These are phyloP conservation scores for Pythium aquatile DNA, from an alignment of 352 stramenopile genomes.

Conservation along the genomic window DNA sequence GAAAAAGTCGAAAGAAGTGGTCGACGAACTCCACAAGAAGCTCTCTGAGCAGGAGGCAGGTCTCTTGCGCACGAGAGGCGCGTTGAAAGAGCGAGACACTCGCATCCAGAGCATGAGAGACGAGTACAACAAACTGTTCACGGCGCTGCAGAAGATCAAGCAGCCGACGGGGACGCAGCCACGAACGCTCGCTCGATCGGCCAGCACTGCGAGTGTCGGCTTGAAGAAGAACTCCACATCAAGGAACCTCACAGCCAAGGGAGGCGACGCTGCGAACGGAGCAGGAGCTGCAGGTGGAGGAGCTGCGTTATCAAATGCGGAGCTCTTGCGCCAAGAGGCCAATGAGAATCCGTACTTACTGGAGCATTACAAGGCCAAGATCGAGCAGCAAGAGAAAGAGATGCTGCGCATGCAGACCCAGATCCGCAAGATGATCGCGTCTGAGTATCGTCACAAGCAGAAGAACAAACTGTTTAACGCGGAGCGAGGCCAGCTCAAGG, in stretches of 20 bases:
- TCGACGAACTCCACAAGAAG: slow-evolving; percentile 29
- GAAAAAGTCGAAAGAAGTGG: slow-evolving; percentile 30
- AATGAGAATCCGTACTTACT: slow-evolving; percentile 74
- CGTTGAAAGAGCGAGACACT: slow-evolving; percentile 51
- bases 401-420: slow-evolving; percentile 63
- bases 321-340: slow-evolving; percentile 15
- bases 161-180: slow-evolving; percentile 16
- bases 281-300: background rate
- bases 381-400: slow-evolving; percentile 53
- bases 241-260: background rate
- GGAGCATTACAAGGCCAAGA: slow-evolving; percentile 51
- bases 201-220: slow-evolving; percentile 9
- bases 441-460: slow-evolving; percentile 72
- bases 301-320: background rate
- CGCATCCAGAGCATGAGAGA: slow-evolving; percentile 60
- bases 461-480: slow-evolving; percentile 51
- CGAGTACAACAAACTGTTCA: slow-evolving; percentile 76
- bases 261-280: background rate
- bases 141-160: slow-evolving; percentile 66
- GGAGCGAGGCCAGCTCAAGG: slow-evolving; percentile 51
- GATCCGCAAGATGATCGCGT: slow-evolving; percentile 79
- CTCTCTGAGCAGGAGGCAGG: slow-evolving; percentile 46
- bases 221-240: background rate
- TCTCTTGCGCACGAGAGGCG: slow-evolving; percentile 45
- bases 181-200: background rate